phyloP scores from a whole-genome alignment of 805 yeast species.

The Hanseniaspora vineae region DNA sequence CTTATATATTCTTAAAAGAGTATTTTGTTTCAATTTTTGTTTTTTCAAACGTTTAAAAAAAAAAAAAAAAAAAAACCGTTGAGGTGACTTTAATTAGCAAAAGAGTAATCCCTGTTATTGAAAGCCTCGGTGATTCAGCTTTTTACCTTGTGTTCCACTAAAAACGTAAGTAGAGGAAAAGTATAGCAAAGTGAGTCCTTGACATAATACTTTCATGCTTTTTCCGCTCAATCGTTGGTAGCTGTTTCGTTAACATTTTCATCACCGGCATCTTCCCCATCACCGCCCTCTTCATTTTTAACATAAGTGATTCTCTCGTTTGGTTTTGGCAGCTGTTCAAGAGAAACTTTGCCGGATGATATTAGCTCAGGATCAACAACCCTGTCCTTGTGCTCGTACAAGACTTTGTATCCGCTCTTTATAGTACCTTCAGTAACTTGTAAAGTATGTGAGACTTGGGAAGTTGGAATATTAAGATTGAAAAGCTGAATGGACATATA shows the following conservation, averaged over 20 bases:
- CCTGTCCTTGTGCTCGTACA: conserved; percentile 55
- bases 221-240: no score
- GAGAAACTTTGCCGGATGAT: not conserved
- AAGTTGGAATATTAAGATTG: conserved; percentile 60
- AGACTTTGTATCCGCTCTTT: conserved; percentile 74
- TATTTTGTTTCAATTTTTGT: no score
- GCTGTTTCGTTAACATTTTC: not conserved
- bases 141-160: no score
- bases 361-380: not conserved
- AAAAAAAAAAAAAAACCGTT: no score
- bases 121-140: no score
- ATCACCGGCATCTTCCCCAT: not conserved
- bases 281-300: not conserved
- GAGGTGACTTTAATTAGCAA: no score
- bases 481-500: conserved; percentile 90
- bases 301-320: not conserved
- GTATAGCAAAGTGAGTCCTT: no score
- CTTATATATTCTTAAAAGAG: no score
- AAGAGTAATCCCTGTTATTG: no score
- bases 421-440: conserved; percentile 98
- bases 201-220: no score
- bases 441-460: conserved; percentile 77
- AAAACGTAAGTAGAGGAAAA: no score
- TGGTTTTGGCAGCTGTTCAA: not conserved
- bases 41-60: no score